Conservation (phyloP, 768 basidiomycete genomes). For the Macrolepiota dolichaula region DNA sequence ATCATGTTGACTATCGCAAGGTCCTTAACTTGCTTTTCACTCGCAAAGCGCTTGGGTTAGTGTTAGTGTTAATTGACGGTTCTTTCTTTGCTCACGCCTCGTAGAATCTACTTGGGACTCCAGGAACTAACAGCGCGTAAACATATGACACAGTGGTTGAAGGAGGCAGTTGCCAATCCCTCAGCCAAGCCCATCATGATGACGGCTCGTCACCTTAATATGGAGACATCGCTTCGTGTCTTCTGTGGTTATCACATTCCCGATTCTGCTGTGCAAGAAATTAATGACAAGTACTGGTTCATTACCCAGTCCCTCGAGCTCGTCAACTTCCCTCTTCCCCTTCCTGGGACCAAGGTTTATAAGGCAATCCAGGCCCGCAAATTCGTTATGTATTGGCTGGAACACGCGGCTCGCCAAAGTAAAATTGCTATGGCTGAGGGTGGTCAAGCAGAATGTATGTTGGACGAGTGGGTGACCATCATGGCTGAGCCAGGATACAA, state of each 20-base stretch:
- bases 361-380: slow-evolving; percentile 91
- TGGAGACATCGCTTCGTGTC: slow-evolving; percentile 94
- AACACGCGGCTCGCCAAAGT: slow-evolving; percentile 71
- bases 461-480: slow-evolving; percentile 88
- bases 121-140: slow-evolving; percentile 82
- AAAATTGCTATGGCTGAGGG: slow-evolving; percentile 83
- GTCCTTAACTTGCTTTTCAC: slow-evolving; percentile 92
- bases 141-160: slow-evolving; percentile 74
- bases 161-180: slow-evolving; percentile 43
- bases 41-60: slow-evolving; percentile 85
- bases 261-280: slow-evolving; percentile 71
- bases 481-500: slow-evolving; percentile 68
- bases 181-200: slow-evolving; percentile 73
- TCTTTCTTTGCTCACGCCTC: not conserved
- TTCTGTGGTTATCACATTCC: slow-evolving; percentile 93
- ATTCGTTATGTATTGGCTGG: slow-evolving; percentile 74
- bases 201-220: slow-evolving; percentile 90
- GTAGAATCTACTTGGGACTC: slow-evolving; percentile 76
- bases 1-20: slow-evolving; percentile 90
- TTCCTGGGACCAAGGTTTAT: slow-evolving; percentile 96
- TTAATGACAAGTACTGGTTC: slow-evolving; percentile 92
- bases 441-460: slow-evolving; percentile 80
- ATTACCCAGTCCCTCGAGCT: slow-evolving; percentile 95
- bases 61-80: slow-evolving; percentile 14
- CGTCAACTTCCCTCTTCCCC: slow-evolving; percentile 95